Base-by-base conservation (phyloP, 164 flowering plant species). In the Dillenia turbinata region DNA sequence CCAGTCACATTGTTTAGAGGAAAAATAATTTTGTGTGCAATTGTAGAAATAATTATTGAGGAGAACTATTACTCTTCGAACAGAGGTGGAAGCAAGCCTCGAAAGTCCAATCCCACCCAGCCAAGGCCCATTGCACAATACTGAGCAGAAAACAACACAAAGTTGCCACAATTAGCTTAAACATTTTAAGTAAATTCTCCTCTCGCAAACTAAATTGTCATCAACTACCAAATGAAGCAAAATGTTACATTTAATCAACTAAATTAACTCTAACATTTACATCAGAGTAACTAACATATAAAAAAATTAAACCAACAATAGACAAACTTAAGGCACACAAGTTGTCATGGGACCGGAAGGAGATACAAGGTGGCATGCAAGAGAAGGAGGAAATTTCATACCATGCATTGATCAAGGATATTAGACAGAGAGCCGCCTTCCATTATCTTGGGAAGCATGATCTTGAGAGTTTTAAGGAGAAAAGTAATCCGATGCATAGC, bases 91-190 rank as follows among this genome's bases (percentile, higher is more conserved):
- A 94, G 99, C 84, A 94, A 77, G 58, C 97, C 97, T 48, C 99
- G 83, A 59, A 89, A 89, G 76, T 94, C 99, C 75, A 94, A 73
- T 60, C 99, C 99, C 73, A 89, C 99, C 89, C 89, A 79, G 47
- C 95, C 97, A 79, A 94, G 95, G 48, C 99, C 92, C 92, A 86
- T 83, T 12, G 97, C 97, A 78, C 92, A 86, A 71, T 86, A 91
- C 98, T 94, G 91, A 57, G 52, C 77, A 56, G 49, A 59, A 53
- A 48, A 65, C 40, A 56, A 33, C 50, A 57, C 54, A 22, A 48
- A 57, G 15, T 10, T 60, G 47, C 40, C 40, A 33, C 6, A 33
- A 33, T 33, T 33, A 33, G 40, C 40, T 33, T 33, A 33, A 33
- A 33, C 40, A 33, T 33, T 33, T 5, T 33, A 33, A 33, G 40